These are phyloP conservation scores for Cryptosporidium ryanae DNA, from an alignment of 169 alveolate genomes.

Conservation along the genomic window DNA sequence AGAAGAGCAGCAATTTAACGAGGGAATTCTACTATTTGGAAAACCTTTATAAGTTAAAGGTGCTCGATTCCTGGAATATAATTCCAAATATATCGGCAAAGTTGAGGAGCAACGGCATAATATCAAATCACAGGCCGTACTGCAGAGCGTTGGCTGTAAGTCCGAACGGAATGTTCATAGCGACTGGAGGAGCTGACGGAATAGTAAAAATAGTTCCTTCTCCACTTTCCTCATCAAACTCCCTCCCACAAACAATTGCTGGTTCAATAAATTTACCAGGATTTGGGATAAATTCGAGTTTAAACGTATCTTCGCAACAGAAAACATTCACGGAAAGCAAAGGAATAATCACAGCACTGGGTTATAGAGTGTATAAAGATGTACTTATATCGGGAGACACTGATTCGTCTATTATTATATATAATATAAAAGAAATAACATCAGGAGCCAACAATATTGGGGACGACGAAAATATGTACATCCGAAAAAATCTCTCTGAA, in stretches of 20 bases:
- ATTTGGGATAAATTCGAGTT: conserved; percentile 19
- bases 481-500: background rate
- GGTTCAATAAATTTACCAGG: conserved; percentile 6
- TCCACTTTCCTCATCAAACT: conserved; percentile 2
- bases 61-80: conserved; percentile 29
- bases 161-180: conserved; percentile 54
- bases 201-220: conserved; percentile 66
- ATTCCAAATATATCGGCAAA: conserved; percentile 41
- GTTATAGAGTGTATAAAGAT: conserved; percentile 36
- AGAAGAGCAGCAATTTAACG: background rate
- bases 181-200: conserved; percentile 76
- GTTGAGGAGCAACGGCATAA: conserved; percentile 42
- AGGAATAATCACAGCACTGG: conserved; percentile 61
- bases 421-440: conserved; percentile 48
- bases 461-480: background rate
- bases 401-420: conserved; percentile 45
- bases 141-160: conserved; percentile 64
- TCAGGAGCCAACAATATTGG: conserved; percentile 35
- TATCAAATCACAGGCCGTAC: conserved; percentile 72
- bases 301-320: conserved; percentile 56
- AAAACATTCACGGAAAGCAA: conserved; percentile 69
- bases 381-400: conserved; percentile 67
- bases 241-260: background rate
- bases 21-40: conserved; percentile 32
- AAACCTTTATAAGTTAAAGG: conserved; percentile 24